Conservation (phyloP, 805 yeast genomes). For the Lipomyces yamanashiensis region DNA sequence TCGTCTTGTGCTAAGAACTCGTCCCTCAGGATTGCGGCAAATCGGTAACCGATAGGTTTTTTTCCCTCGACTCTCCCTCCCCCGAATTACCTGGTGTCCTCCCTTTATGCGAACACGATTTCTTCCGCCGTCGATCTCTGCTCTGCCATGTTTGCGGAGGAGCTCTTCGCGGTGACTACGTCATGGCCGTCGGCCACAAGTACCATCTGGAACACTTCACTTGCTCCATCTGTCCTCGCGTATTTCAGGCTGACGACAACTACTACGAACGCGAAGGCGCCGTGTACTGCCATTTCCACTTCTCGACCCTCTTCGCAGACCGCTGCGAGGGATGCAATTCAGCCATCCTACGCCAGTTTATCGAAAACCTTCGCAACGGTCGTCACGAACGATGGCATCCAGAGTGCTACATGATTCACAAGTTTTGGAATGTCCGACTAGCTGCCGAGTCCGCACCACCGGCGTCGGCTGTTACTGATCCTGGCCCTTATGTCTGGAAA, state of each 20-base stretch:
- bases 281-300: constrained; percentile 90
- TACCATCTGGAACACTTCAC: constrained; percentile 95
- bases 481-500: constrained; percentile 33
- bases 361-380: constrained; percentile 89
- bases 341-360: constrained; percentile 91
- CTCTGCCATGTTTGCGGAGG: constrained; percentile 85
- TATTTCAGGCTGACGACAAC: constrained; percentile 88
- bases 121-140: constrained; percentile 80
- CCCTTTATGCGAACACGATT: constrained; percentile 88
- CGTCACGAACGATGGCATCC: constrained; percentile 98
- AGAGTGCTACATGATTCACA: constrained; percentile 96
- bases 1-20: neutral
- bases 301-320: constrained; percentile 81
- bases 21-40: constrained; percentile 65
- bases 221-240: constrained; percentile 82
- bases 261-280: constrained; percentile 84
- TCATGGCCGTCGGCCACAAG: constrained; percentile 88
- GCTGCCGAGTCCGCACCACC: constrained; percentile 53
- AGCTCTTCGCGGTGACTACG: constrained; percentile 89
- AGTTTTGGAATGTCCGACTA: constrained; percentile 90
- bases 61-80: constrained; percentile 71
- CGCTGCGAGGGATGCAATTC: constrained; percentile 92
- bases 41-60: constrained; percentile 83
- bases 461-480: constrained; percentile 45
- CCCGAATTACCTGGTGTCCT: constrained; percentile 62